Percentiles rank a stretch among this genome's conserved stretches.
Evolutionary conservation across 2,329 filamentous ascomycete species (phyloP).

Genomic region (Xylogone sp.): DNA sequence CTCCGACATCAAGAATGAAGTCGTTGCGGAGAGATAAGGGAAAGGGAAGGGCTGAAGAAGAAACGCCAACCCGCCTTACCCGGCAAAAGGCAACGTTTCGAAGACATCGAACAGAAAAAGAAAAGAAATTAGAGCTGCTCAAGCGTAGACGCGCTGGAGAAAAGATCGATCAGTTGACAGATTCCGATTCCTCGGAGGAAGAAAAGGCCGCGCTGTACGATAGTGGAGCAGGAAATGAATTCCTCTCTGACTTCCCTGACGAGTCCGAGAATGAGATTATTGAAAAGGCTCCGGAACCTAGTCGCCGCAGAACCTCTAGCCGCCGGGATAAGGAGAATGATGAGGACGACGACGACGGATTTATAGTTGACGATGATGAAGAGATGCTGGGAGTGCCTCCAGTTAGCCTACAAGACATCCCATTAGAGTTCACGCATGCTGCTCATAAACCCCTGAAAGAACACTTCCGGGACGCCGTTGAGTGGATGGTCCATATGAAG

Average conservation of each 20-base stretch:
- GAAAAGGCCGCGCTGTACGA: constrained; percentile 14
- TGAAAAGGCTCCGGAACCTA: constrained; percentile 7
- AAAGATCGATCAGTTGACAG: constrained; percentile 32
- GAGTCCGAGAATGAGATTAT: constrained; percentile 41
- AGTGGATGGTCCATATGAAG: constrained; percentile 79
- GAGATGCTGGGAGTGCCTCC: constrained; percentile 52
- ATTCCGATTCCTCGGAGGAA: constrained; percentile 27
- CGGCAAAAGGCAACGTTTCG: constrained; percentile 15
- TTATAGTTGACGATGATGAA: constrained; percentile 58
- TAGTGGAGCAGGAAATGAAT: constrained; percentile 26
- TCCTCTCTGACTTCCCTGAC: constrained; percentile 47
- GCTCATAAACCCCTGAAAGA: constrained; percentile 65
- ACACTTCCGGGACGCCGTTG: constrained; percentile 69
- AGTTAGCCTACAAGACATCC: constrained; percentile 45
- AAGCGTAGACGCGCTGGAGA: constrained; percentile 36
- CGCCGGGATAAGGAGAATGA: constrained; percentile 18
- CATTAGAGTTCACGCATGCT: constrained; percentile 65
- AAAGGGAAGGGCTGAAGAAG: not conserved
- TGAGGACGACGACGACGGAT: constrained; percentile 48
- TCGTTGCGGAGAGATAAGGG: not conserved
- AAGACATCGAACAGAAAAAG: constrained; percentile 32
- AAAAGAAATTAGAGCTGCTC: constrained; percentile 37
- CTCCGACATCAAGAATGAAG: constrained; percentile 2
- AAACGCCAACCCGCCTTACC: constrained; percentile 11
- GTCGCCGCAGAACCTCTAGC: constrained; percentile 4